A percentile compares a stretch with the other conserved stretches of the same genome.
Conservation (phyloP, 345 rosid species). For the Lepidium aucheri region DNA sequence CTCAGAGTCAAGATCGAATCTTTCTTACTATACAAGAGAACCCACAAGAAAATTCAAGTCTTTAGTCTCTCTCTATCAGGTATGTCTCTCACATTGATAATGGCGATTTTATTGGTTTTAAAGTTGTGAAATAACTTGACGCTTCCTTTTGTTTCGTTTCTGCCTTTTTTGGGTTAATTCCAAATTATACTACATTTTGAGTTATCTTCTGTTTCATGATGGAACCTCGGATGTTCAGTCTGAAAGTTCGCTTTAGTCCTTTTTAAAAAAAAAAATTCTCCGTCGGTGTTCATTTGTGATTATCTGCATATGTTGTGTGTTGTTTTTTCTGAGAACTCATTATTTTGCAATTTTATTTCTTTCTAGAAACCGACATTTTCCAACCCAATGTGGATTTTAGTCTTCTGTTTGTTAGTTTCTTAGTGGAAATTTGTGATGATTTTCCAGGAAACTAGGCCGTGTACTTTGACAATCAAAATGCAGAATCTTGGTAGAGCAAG, state of each 20-base stretch:
- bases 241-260: not conserved
- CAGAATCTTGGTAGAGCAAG: constrained; percentile 57
- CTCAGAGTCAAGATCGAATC: not conserved
- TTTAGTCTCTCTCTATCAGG: not conserved
- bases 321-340: not conserved
- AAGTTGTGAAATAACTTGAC: not conserved
- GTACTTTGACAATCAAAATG: constrained; percentile 34
- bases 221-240: not conserved
- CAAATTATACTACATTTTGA: not conserved
- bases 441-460: not conserved
- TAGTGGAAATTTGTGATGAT: too few relatives aligned
- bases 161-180: not conserved
- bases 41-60: not conserved
- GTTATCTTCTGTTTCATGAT: not conserved
- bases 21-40: not conserved
- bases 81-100: not conserved
- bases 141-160: not conserved
- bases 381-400: not conserved
- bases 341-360: not conserved
- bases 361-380: not conserved
- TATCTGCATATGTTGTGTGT: not conserved
- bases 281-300: constrained; percentile 1
- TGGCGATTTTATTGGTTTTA: not conserved
- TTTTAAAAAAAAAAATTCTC: not conserved
- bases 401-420: too few relatives aligned